Base-by-base conservation (phyloP, 2,329 filamentous ascomycete genomes). In the Coleophoma crateriformis region DNA sequence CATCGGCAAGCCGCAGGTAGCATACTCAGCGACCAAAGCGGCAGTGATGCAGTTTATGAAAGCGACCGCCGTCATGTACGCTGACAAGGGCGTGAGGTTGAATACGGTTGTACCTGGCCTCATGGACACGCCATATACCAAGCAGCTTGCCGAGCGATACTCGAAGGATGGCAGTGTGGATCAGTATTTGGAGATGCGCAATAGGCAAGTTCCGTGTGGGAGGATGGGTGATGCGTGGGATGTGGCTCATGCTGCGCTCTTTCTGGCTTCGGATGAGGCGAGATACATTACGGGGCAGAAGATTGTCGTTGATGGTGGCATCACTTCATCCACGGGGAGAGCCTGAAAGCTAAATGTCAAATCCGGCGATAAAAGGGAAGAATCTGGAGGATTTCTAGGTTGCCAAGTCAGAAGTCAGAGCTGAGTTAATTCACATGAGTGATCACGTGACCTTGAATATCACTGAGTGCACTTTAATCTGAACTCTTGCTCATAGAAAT, bases 171-270 rank as follows among this genome's bases (percentile, higher is more conserved):
- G 55, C 52, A 14, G 73, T 20, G 71, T 76, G 45, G 74, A 74
- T 33, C 74, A 69, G 42, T 81, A 79, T 53, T 66, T 72, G 46
- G 67, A 67, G 50, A 73, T 73, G 54, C 73, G 81, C 51, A 71
- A 81, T 47, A 64, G 64, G 7, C 79, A 82, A 57, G 78, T 82
- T 1, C 81, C 81, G 0, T 76, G 78, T 68, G 79, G 79, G 0
- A 68, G 65, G 33, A 82, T 84, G 73, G 80, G 80, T 0, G 74
- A 78, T 59, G 75, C 78, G 0, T 78, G 76, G 67, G 81, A 84
- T 62, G 76, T 84, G 5, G 77, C 79, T 0, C 72, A 79, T 60
- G 71, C 78, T 1, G 78, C 73, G 5, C 58, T 78, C 15, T 84
- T 81, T 54, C 66, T 84, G 47, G 78, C 72, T 7, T 78, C 75